Percentiles rank a stretch among this genome's conserved stretches.
Evolutionary conservation across 306 rosid species (phyloP).

Genomic region (Sophora flavescens): DNA sequence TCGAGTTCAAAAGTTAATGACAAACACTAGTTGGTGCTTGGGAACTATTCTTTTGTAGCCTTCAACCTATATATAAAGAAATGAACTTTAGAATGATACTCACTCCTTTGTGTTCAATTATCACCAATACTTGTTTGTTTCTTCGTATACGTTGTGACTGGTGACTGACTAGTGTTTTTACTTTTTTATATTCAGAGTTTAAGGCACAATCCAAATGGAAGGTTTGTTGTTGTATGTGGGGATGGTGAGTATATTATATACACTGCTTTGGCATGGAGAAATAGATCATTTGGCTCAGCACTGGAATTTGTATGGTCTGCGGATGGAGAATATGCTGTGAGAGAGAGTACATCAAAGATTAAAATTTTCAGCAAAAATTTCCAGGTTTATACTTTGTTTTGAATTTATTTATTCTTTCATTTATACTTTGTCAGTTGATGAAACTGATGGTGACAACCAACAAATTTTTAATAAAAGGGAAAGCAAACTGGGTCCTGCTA

Average conservation of each 20-base stretch:
- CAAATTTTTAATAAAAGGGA: conserved; percentile 32
- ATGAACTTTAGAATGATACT: conserved; percentile 30
- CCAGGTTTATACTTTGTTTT: conserved; percentile 69
- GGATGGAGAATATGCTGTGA: conserved; percentile 94
- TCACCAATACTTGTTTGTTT: conserved; percentile 29
- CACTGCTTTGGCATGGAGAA: conserved; percentile 99
- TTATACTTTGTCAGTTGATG: conserved; percentile 24
- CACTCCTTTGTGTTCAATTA: conserved; percentile 28
- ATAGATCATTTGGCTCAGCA: conserved; percentile 97
- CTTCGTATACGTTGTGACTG: conserved; percentile 31
- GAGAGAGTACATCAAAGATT: conserved; percentile 97
- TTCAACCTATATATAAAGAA: conserved; percentile 22
- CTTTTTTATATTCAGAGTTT: conserved; percentile 68
- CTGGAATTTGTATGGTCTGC: conserved; percentile 96
- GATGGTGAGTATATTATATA: conserved; percentile 98
- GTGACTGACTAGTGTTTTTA: conserved; percentile 36
- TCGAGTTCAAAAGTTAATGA: conserved; percentile 30
- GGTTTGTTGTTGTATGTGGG: conserved; percentile 99
- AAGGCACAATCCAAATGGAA: conserved; percentile 98
- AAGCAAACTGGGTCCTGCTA: background rate
- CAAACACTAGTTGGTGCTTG: background rate
- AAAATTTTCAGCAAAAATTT: conserved; percentile 92
- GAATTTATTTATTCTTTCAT: background rate
- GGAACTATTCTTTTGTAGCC: conserved; percentile 25
- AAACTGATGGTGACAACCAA: conserved; percentile 26